Evolutionary conservation across 352 stramenopile genomes (phyloP), one percentile per base, ranked within the genome.

Genomic region (Globisporangium spinosum): DNA sequence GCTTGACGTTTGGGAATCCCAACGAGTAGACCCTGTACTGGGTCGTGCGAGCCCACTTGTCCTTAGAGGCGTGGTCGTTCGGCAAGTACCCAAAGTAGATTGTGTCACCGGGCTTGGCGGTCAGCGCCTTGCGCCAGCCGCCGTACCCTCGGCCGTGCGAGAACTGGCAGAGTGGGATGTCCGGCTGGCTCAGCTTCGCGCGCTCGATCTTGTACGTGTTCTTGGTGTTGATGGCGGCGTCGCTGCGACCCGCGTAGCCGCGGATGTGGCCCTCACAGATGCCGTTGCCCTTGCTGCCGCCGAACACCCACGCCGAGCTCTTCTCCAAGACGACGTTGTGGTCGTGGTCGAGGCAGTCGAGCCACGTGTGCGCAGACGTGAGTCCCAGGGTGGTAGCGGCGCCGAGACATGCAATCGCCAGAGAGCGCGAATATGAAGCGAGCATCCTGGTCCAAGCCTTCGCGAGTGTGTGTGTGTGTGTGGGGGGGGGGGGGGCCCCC

Each of bases 21-120:
- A 74, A 74, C 69, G 70, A 79, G 68, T 83, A 83, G 45, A 84
- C 40, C 1, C 74, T 72, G 62, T 75, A 77, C 23, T 64, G 61
- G 7, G 74, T 75, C 10, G 55, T 58, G 13, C 40, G 35, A 7
- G 60, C 77, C 12, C 55, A 45, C 13, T 70, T 32, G 25, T 82
- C 68, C n/a, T 79, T 79, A 58, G 68, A 69, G 20, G 77, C 74
- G 57, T 90, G 82, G 27, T 80, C 80, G 64, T 88, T 88, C 17
- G 80, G 75, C 38, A 89, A 47, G 55, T 89, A 90, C 17, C 78
- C 68, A 56, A 83, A 83, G 74, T 85, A 89, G 27, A 79, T 73
- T 0, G 65, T 64, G 34, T 77, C 55, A 5, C 58, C 49, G 5
- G 65, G 43, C 29, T 35, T 47, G 17, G 32, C 63, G 4, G 25